Conservation (phyloP, 495 filamentous ascomycete species). For the Penicillium turbatum region DNA sequence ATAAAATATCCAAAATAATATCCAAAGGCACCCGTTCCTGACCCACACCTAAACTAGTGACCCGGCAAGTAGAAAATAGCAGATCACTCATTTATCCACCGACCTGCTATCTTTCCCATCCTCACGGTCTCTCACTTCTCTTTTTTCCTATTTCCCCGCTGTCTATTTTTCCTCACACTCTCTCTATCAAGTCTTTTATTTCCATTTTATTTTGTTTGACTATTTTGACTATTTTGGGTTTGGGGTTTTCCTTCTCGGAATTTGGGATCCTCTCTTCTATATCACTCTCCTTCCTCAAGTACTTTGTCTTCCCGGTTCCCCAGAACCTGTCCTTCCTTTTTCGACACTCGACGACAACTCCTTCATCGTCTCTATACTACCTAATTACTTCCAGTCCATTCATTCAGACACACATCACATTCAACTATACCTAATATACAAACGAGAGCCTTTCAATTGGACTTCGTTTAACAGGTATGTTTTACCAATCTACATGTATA, state of each 20-base stretch:
- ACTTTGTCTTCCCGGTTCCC: constrained; percentile 8
- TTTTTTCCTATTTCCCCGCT: constrained; percentile 24
- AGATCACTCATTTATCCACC: constrained; percentile 48
- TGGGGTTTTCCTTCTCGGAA: constrained; percentile 2
- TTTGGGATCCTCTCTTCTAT: constrained; percentile 7
- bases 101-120: constrained; percentile 23
- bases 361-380: neutral
- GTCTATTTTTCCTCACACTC: constrained; percentile 17
- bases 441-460: constrained; percentile 5
- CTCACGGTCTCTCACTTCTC: constrained; percentile 34
- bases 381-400: constrained; percentile 1
- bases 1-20: constrained; percentile 2
- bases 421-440: constrained; percentile 4
- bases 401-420: constrained; percentile 4
- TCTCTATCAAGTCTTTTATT: constrained; percentile 5
- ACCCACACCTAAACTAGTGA: constrained; percentile 34
- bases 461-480: constrained; percentile 1
- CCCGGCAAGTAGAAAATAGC: constrained; percentile 37
- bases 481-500: neutral
- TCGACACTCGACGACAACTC: constrained; percentile 2
- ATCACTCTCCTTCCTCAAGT: constrained; percentile 8
- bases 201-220: constrained; percentile 1
- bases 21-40: constrained; percentile 28
- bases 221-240: constrained; percentile 12
- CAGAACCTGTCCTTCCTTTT: constrained; percentile 12